A percentile compares a stretch with the other conserved stretches of the same genome.
Conservation (phyloP, 2,329 filamentous ascomycete species). For the Macrophomina tecta region DNA sequence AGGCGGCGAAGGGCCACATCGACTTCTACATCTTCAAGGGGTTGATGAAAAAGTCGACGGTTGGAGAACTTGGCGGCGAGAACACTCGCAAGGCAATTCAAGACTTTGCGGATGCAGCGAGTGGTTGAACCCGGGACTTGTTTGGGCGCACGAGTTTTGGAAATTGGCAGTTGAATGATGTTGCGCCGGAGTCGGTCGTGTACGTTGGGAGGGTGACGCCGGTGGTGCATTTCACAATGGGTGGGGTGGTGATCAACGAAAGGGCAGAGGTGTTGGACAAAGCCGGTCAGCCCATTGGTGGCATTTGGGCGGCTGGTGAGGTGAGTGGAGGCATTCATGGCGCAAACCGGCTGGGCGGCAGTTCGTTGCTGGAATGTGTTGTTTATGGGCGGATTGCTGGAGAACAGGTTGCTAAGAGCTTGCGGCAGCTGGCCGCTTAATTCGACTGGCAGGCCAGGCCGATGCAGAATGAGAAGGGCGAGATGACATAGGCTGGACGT, state of each 20-base stretch:
- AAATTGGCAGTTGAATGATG: conserved; percentile 59
- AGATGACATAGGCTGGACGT: no score
- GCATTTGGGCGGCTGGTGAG: conserved; percentile 69
- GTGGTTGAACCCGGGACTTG: conserved; percentile 48
- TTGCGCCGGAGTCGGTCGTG: conserved; percentile 58
- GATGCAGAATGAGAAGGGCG: no score
- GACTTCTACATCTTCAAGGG: conserved; percentile 70
- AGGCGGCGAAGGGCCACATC: conserved; percentile 61
- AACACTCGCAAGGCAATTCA: conserved; percentile 52
- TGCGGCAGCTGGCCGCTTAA: background rate
- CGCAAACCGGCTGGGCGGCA: conserved; percentile 66
- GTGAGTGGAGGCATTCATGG: conserved; percentile 70
- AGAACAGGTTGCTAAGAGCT: conserved; percentile 29
- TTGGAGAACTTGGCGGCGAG: conserved; percentile 38
- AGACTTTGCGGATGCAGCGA: conserved; percentile 56
- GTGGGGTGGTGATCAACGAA: conserved; percentile 64
- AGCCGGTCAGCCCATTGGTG: conserved; percentile 54
- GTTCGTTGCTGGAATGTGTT: conserved; percentile 67
- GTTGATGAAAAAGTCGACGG: conserved; percentile 62
- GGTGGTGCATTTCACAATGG: conserved; percentile 72
- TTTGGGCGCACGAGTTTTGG: conserved; percentile 61
- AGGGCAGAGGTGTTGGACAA: conserved; percentile 58
- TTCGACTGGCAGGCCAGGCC: no score
- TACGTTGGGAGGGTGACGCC: conserved; percentile 67
- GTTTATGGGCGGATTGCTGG: conserved; percentile 68